Conservation (phyloP, 805 yeast genomes). For the Yarrowia yakushimensis region DNA sequence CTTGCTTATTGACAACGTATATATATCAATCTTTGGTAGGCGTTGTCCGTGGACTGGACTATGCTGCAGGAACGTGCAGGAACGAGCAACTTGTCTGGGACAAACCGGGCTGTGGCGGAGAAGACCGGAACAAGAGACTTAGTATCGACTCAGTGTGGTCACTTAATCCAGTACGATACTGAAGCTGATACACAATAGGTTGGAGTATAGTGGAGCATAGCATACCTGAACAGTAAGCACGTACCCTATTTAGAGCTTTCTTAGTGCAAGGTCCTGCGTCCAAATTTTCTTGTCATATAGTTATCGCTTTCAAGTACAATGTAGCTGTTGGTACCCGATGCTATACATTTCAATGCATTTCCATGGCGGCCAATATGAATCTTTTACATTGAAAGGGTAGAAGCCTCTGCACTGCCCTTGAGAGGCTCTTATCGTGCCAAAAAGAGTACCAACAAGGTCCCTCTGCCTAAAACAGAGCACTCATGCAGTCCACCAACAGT, state of each 20-base stretch:
- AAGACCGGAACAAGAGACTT: not conserved
- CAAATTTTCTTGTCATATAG: too few relatives aligned
- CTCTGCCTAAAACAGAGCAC: not conserved
- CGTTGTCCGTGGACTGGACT: not conserved
- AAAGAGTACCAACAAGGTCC: not conserved
- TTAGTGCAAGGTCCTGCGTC: not conserved
- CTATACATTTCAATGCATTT: conserved; percentile 4
- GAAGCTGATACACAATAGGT: too few relatives aligned
- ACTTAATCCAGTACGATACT: too few relatives aligned
- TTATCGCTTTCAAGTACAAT: too few relatives aligned
- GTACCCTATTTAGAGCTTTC: not conserved
- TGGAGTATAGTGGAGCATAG: too few relatives aligned
- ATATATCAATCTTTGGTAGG: not conserved
- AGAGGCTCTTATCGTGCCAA: not conserved
- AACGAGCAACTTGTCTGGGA: conserved; percentile 1
- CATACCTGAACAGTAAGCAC: not conserved
- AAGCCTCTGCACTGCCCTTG: too few relatives aligned
- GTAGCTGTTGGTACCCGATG: not conserved
- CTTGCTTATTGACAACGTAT: not conserved
- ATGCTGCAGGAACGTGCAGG: not conserved
- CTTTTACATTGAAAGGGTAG: not conserved
- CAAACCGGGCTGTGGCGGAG: not conserved
- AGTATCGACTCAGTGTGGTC: too few relatives aligned
- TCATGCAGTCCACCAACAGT: not conserved
- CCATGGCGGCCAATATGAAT: not conserved